Evolutionary conservation across 2,329 filamentous ascomycete genomes (phyloP).

Genomic region (Pseudogymnoascus sp.): DNA sequence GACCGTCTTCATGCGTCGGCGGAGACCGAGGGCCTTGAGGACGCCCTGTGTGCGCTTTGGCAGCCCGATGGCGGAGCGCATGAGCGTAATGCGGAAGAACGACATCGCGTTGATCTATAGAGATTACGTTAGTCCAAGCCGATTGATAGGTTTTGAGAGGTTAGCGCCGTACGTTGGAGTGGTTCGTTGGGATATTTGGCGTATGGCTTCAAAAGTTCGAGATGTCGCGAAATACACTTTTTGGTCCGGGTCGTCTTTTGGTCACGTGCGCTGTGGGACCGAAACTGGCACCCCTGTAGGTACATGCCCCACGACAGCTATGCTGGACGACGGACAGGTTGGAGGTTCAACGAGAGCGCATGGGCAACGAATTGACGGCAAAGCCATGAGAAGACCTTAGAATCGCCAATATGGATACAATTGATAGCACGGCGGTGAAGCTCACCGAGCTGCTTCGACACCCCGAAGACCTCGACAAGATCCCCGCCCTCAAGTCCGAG

Average conservation of each 20-base stretch:
- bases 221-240: constrained; percentile 8
- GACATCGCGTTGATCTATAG: constrained; percentile 36
- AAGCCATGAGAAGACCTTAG: constrained; percentile 8
- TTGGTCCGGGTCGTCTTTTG: neutral
- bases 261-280: constrained; percentile 1
- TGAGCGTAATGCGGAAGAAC: constrained; percentile 66
- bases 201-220: constrained; percentile 5
- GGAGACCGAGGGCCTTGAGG: constrained; percentile 61
- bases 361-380: constrained; percentile 8
- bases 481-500: constrained; percentile 79
- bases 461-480: constrained; percentile 96
- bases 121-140: neutral
- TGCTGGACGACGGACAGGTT: neutral
- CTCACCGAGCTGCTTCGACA: constrained; percentile 89
- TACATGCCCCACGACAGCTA: constrained; percentile 6
- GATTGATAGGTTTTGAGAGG: neutral
- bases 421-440: constrained; percentile 42
- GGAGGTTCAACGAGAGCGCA: neutral
- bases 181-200: neutral
- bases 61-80: constrained; percentile 65
- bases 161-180: neutral
- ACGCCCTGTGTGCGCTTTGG: constrained; percentile 57
- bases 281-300: constrained; percentile 1
- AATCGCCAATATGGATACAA: constrained; percentile 21
- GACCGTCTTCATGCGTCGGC: constrained; percentile 64